These are phyloP conservation scores for Calocera cornea DNA, from an alignment of 768 basidiomycete species.

Conservation along the genomic window DNA sequence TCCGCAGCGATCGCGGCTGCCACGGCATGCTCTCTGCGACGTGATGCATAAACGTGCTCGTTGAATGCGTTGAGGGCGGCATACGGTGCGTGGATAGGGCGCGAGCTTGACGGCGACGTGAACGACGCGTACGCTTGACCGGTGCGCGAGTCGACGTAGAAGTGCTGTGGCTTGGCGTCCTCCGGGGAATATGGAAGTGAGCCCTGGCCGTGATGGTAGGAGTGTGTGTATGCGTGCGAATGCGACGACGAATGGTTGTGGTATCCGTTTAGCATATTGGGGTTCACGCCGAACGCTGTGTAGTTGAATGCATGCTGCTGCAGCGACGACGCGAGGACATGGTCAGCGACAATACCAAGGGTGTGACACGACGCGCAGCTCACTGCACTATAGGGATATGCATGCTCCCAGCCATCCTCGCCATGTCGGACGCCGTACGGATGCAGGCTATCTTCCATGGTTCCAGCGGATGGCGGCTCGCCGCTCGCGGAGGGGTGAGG, in stretches of 20 bases:
- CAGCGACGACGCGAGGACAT: neutral
- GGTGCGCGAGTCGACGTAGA: neutral
- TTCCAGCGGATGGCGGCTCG: neutral
- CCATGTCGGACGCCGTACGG: neutral
- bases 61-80: neutral
- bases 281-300: neutral
- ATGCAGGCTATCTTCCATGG: neutral
- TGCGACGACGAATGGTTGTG: neutral
- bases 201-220: neutral
- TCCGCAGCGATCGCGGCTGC: neutral
- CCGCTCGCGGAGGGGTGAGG: neutral
- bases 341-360: neutral
- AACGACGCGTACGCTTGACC: neutral
- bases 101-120: neutral
- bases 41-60: neutral
- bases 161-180: neutral
- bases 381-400: neutral
- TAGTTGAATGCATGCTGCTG: neutral
- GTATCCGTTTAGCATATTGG: neutral
- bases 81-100: neutral
- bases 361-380: neutral
- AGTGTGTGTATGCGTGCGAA: neutral
- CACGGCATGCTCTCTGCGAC: neutral
- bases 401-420: neutral
- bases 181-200: neutral